Conservation (phyloP, 306 rosid genomes). For the Medicago truncatula region MtrunA17r5.0-ANR NC_053048.1:46663001-46663500, state of each 20-base stretch:
- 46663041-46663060: too few species aligned
- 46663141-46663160: too few species aligned
- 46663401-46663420: conserved; percentile 36
- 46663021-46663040: too few species aligned
- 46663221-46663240: neutral
- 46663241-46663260: neutral
- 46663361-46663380: conserved; percentile 39
- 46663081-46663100: too few species aligned
- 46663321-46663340: conserved; percentile 55
- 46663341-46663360: conserved; percentile 42
- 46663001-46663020: too few species aligned
- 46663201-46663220: conserved; percentile 2
- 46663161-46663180: too few species aligned
- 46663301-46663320: neutral
- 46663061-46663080: too few species aligned
- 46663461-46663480: conserved; percentile 31
- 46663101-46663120: too few species aligned
- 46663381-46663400: conserved; percentile 23
- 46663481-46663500: conserved; percentile 29
- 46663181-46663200: too few species aligned
- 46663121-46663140: too few species aligned
- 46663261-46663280: conserved; percentile 8
- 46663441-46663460: conserved; percentile 42
- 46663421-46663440: conserved; percentile 53
- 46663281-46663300: conserved; percentile 20